A percentile compares a stretch with the other conserved stretches of the same genome.
phyloP scores from a whole-genome alignment of 2,329 filamentous ascomycete genomes.

The Emydomyces testavorans region DNA sequence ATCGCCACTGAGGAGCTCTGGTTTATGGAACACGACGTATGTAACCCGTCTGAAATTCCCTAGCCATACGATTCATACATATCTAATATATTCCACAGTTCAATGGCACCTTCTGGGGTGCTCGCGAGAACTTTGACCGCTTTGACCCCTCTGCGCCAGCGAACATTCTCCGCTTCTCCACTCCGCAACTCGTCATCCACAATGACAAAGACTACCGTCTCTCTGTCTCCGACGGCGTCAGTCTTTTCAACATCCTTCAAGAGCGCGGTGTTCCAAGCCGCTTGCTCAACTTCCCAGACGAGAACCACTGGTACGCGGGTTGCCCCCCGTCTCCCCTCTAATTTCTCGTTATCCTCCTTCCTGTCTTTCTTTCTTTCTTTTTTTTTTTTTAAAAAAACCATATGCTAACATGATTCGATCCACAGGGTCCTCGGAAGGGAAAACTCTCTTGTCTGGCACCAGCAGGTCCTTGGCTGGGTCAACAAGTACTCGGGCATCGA shows the following conservation, averaged over 20 bases:
- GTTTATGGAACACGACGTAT: slow-evolving; percentile 40
- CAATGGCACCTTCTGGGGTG: slow-evolving; percentile 41
- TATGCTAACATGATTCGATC: background rate
- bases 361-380: no score
- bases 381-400: no score
- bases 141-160: slow-evolving; percentile 53
- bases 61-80: background rate
- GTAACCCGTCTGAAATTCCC: slow-evolving; percentile 10
- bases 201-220: slow-evolving; percentile 78
- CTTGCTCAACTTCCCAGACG: slow-evolving; percentile 66
- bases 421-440: slow-evolving; percentile 68
- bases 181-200: slow-evolving; percentile 75
- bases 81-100: slow-evolving; percentile 25
- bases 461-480: slow-evolving; percentile 65
- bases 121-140: slow-evolving; percentile 52
- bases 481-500: slow-evolving; percentile 40
- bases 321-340: background rate
- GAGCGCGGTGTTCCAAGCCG: slow-evolving; percentile 60
- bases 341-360: no score
- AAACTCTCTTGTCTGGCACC: slow-evolving; percentile 82
- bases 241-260: slow-evolving; percentile 72
- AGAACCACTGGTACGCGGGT: slow-evolving; percentile 48
- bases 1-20: slow-evolving; percentile 42
- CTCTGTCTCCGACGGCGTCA: slow-evolving; percentile 65
- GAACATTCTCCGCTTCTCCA: slow-evolving; percentile 57